Conservation (phyloP, 805 yeast genomes). For the Starmerella apicola region DNA sequence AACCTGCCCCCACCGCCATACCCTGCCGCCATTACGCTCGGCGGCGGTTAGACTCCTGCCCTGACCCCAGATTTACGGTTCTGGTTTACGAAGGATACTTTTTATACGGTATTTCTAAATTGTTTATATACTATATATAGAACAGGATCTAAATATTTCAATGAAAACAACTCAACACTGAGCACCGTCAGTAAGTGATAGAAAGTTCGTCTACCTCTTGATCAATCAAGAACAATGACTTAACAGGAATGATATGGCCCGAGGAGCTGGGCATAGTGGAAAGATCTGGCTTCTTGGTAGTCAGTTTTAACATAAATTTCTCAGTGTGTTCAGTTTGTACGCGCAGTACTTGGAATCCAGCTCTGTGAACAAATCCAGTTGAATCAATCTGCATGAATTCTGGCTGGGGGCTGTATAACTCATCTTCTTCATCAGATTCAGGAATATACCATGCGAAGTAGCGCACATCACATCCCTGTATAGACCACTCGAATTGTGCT, state of each 20-base stretch:
- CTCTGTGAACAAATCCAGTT: constrained; percentile 5
- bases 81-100: too few species aligned
- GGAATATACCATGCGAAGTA: constrained; percentile 17
- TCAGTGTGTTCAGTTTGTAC: background rate
- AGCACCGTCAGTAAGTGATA: too few species aligned
- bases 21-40: too few species aligned
- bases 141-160: too few species aligned
- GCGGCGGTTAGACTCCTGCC: too few species aligned
- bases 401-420: constrained; percentile 12
- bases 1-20: too few species aligned
- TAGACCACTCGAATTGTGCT: constrained; percentile 24
- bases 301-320: background rate
- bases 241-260: constrained; percentile 8
- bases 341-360: constrained; percentile 12
- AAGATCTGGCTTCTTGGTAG: background rate
- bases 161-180: too few species aligned
- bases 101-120: too few species aligned
- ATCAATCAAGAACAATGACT: constrained; percentile 1
- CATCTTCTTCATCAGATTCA: constrained; percentile 20
- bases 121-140: too few species aligned
- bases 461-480: constrained; percentile 17
- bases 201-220: constrained; percentile 4
- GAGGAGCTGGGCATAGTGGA: too few species aligned
- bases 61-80: too few species aligned
- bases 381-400: constrained; percentile 1